Evolutionary conservation across 75 land plant species (phyloP), one percentile per base, ranked within the genome.

Genomic region (Ceratopteris richardii): DNA sequence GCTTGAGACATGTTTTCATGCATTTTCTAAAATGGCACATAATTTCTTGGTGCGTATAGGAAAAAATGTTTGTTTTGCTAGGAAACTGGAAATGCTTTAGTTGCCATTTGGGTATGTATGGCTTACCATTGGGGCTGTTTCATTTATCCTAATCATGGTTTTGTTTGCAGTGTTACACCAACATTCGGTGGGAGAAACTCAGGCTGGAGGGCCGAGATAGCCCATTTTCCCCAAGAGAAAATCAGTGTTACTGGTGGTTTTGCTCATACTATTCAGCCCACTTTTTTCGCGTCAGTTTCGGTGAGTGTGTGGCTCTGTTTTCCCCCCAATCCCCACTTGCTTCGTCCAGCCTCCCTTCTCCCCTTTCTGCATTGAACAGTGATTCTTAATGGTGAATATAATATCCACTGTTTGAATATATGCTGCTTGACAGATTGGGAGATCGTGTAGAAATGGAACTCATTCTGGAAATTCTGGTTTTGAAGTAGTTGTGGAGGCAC

Each of bases 161-260:
- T 58, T 5, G 12, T 40, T 3, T 16, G 12, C 71, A 87, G 93
- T 61, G 62, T 95, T n/a, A 77, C 80, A 23, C 99, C 99, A 12
- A 87, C 88, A 14, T 66, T 90, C 56, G 99, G 97, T 25, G 99
- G 97, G 60, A 73, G 76, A 58, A 73, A 83, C 65, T 79, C 88
- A 42, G 99, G 99, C 9, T 56, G 79, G 60, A 73, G 74, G 25
- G 82, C 82, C n/a, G 99, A 95, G 72, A 6, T 87, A 17, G 62
- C 78, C 47, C 88, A 95, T 59, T 76, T 86, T 26, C 56, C 89
- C 21, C 73, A 70, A 63, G 93, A 95, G 55, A 64, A 82, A 17
- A 63, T 95, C 9, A 95, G 72, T 44, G 63, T 84, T 40, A 74
- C 77, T 11, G 84, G 78, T 77, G 99, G 99, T n/a, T 90, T 75